phyloP scores from a whole-genome alignment of 2,329 filamentous ascomycete genomes.

The Pezicula carpinea region DNA sequence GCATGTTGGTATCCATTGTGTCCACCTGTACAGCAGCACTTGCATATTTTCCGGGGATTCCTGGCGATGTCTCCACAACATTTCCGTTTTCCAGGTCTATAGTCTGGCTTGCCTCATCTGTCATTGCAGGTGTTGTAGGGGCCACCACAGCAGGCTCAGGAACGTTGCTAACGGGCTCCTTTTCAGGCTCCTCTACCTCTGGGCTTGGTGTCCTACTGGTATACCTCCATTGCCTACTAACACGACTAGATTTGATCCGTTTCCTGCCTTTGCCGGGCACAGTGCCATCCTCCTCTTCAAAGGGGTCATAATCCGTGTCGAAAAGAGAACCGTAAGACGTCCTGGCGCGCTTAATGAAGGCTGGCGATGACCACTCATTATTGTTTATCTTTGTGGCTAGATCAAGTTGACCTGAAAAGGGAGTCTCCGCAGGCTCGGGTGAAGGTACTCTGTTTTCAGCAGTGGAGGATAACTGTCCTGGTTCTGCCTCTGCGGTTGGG shows the following conservation, averaged over 20 bases:
- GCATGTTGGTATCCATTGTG: not conserved
- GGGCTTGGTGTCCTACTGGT: constrained; percentile 68
- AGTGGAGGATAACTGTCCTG: constrained; percentile 12
- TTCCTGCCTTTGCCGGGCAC: constrained; percentile 61
- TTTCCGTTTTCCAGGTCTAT: constrained; percentile 28
- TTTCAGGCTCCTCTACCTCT: constrained; percentile 31
- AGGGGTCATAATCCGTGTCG: constrained; percentile 60
- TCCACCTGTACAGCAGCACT: constrained; percentile 15
- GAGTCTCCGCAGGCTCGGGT: constrained; percentile 18
- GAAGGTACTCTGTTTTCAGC: constrained; percentile 13
- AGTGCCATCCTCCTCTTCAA: constrained; percentile 61
- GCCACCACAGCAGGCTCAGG: constrained; percentile 11
- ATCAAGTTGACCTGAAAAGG: constrained; percentile 29
- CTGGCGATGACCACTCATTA: constrained; percentile 67
- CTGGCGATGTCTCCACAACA: constrained; percentile 15
- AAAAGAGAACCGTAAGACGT: constrained; percentile 65
- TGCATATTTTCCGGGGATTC: constrained; percentile 16
- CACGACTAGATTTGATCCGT: constrained; percentile 59
- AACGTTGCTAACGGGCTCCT: constrained; percentile 5
- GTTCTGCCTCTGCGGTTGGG: constrained; percentile 22
- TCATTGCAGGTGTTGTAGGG: constrained; percentile 25
- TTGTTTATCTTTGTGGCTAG: constrained; percentile 33
- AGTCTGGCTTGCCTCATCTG: constrained; percentile 37
- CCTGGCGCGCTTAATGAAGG: constrained; percentile 69
- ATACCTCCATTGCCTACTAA: constrained; percentile 68